phyloP scores from a whole-genome alignment of 805 yeast genomes.

The Kodamaea laetipori region DNA sequence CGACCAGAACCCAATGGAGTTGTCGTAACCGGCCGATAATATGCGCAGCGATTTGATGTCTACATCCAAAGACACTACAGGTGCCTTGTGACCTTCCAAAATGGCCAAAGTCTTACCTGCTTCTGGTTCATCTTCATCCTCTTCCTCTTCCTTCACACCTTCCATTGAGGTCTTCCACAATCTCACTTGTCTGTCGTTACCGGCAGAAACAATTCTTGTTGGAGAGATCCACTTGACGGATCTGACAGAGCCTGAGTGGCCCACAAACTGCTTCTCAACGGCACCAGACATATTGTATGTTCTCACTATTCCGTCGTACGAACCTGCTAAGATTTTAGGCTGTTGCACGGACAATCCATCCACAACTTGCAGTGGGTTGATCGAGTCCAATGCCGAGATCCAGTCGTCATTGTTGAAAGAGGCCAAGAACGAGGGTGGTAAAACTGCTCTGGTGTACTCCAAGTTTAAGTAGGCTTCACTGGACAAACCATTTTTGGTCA shows the following conservation, averaged over 20 bases:
- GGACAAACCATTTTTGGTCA: constrained; percentile 74
- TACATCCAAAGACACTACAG: constrained; percentile 78
- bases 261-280: constrained; percentile 76
- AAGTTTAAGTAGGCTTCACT: constrained; percentile 75
- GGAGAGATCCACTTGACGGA: constrained; percentile 78
- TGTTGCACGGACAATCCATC: constrained; percentile 27
- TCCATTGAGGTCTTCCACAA: constrained; percentile 72
- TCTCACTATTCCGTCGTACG: constrained; percentile 93
- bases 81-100: constrained; percentile 85
- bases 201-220: constrained; percentile 77
- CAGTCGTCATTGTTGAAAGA: constrained; percentile 93
- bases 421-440: constrained; percentile 92
- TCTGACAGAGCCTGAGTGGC: constrained; percentile 87
- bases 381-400: constrained; percentile 75
- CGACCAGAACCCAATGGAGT: constrained; percentile 84
- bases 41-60: constrained; percentile 57
- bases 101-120: constrained; percentile 81
- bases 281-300: constrained; percentile 83
- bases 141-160: constrained; percentile 46
- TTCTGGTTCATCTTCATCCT: constrained; percentile 47
- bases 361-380: constrained; percentile 33
- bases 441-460: constrained; percentile 88
- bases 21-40: constrained; percentile 83
- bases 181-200: constrained; percentile 86
- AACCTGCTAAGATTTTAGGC: constrained; percentile 76